These are phyloP conservation scores for Phytopythium montanum DNA, from an alignment of 352 stramenopile species.

Conservation along the genomic window DNA sequence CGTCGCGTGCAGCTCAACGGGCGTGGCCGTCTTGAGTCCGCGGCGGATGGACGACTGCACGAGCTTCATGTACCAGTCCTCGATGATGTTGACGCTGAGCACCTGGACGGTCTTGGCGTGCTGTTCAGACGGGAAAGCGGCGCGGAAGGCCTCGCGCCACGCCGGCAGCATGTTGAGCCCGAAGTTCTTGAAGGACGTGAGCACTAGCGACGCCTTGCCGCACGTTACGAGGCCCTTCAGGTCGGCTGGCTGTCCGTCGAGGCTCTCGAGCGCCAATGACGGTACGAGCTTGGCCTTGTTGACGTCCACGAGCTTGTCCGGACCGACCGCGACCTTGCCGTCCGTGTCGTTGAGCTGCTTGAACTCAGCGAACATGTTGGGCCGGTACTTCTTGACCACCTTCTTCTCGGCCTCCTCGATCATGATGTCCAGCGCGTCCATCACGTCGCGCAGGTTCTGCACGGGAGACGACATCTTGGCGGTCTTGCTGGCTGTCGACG, in stretches of 20 bases:
- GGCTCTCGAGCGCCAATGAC: slow-evolving; percentile 46
- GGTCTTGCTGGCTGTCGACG: neutral
- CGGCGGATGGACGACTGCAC: slow-evolving; percentile 63
- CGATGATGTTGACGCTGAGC: slow-evolving; percentile 78
- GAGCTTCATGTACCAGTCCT: slow-evolving; percentile 89
- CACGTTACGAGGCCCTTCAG: slow-evolving; percentile 46
- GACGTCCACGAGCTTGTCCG: slow-evolving; percentile 49
- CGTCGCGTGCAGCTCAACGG: slow-evolving; percentile 36
- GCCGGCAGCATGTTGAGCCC: slow-evolving; percentile 75
- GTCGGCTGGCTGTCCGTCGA: slow-evolving; percentile 43
- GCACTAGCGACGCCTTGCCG: slow-evolving; percentile 62
- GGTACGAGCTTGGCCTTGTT: slow-evolving; percentile 52
- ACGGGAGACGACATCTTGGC: slow-evolving; percentile 33
- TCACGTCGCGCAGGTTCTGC: slow-evolving; percentile 69
- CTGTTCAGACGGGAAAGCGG: slow-evolving; percentile 28
- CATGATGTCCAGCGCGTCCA: slow-evolving; percentile 78
- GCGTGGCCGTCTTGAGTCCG: slow-evolving; percentile 52
- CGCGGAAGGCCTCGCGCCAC: slow-evolving; percentile 65
- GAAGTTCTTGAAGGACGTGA: slow-evolving; percentile 87
- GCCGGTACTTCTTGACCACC: slow-evolving; percentile 80
- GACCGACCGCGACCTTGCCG: slow-evolving; percentile 63
- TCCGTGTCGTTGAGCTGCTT: slow-evolving; percentile 88
- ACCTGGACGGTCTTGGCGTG: slow-evolving; percentile 37
- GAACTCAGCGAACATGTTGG: slow-evolving; percentile 88
- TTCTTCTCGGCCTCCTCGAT: slow-evolving; percentile 84